Base-by-base conservation (phyloP, 1,284 basidiomycete genomes). In the Melampsora larici-populina region DNA sequence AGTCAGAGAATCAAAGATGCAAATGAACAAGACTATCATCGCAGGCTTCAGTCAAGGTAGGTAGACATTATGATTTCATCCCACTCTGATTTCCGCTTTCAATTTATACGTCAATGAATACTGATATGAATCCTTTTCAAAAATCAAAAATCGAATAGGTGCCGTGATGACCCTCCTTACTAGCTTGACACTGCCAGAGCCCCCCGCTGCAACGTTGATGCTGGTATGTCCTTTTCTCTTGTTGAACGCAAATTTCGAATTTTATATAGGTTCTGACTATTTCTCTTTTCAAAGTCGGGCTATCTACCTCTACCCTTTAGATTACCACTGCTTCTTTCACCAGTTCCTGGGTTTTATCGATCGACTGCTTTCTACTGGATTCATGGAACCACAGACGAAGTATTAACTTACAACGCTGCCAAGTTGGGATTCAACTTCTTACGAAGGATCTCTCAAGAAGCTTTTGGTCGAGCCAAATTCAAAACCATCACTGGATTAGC, bases 231-330 rank as follows among this genome's bases (percentile, higher is more conserved):
- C 40, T n/a, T 51, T 36, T 6, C 29, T 36, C 21, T 64, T 60
- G 1, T 24, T 60, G 55, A 29, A 7, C 4, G 29, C 18, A 24
- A 43, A 43, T 3, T 36, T 36, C 9, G 36, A 36, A n/a, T n/a
- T n/a, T n/a, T n/a, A n/a, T n/a, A 9, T 9, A 36, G 5, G 5
- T n/a, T 26, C 51, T 51, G 26, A 73, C 21, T 65, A 0, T 21
- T 62, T 33, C 46, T 26, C 7, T 6, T 18, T 55, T 33, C n/a
- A 5, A 13, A 71, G 70, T 71, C 55, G 43, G 70, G 55, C 36
- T 71, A 71, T 71, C 55, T 71, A 17, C 70, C 70, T 7, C 36
- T 62, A 46, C 70, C 70, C 21, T 60, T 71, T n/a, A 51, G 70
- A 60, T 71, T 71, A 46, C 40, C 21, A 40, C 33, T 60, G 11